Evolutionary conservation across 176 grass and related monocot species (phyloP).

Genomic region (Chloris gayana): DNA sequence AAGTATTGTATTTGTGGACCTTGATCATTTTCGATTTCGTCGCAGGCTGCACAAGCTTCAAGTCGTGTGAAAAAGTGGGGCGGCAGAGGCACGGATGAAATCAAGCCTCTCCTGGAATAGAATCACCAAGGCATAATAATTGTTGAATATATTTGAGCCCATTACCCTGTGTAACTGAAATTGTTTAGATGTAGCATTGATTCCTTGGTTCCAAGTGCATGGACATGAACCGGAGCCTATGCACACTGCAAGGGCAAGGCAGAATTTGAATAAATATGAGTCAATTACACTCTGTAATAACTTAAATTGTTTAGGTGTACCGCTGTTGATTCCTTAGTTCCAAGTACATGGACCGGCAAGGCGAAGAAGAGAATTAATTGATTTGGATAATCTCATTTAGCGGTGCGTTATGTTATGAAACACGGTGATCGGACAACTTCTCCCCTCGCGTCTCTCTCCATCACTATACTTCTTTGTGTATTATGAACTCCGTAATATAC

Average conservation of each 20-base stretch:
- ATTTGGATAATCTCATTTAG: background rate
- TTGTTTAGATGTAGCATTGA: background rate
- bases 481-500: too few relatives aligned
- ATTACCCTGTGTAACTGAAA: background rate
- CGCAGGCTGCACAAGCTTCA: conserved; percentile 47
- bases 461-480: too few relatives aligned
- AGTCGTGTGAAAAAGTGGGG: conserved; percentile 48
- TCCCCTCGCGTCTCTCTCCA: too few relatives aligned
- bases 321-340: too few relatives aligned
- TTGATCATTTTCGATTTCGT: background rate
- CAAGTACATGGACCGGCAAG: too few relatives aligned
- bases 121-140: background rate
- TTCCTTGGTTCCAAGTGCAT: background rate
- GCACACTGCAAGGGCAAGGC: background rate
- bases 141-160: background rate
- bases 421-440: too few relatives aligned
- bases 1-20: background rate
- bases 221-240: background rate
- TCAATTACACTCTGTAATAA: too few relatives aligned
- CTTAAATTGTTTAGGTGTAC: too few relatives aligned
- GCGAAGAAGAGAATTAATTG: background rate
- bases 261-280: too few relatives aligned
- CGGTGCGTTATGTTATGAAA: too few relatives aligned
- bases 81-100: conserved; percentile 5
- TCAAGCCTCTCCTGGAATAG: conserved; percentile 33